These are phyloP conservation scores for Cerrena zonata DNA, from an alignment of 1,284 basidiomycete species.

Conservation along the genomic window DNA sequence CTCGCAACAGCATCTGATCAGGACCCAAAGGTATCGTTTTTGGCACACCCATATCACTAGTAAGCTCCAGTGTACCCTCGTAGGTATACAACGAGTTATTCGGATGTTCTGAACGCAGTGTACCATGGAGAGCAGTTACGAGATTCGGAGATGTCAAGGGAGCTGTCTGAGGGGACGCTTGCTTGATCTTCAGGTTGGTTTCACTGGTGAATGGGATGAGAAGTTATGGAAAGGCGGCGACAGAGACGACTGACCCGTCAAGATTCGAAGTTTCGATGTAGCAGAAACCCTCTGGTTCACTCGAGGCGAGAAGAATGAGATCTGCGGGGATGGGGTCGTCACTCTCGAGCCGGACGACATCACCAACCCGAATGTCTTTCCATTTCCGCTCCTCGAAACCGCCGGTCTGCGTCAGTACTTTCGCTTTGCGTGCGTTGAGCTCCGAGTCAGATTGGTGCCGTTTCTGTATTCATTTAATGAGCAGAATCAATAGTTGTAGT, in stretches of 20 bases:
- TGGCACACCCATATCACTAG: conserved; percentile 50
- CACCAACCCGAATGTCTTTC: conserved; percentile 87
- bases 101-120: conserved; percentile 89
- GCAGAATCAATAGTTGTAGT: background rate
- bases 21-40: conserved; percentile 88
- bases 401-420: conserved; percentile 65
- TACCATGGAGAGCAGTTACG: conserved; percentile 73
- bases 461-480: conserved; percentile 51
- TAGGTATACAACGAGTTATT: conserved; percentile 98
- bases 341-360: conserved; percentile 85
- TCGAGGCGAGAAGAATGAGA: conserved; percentile 80
- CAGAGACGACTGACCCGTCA: conserved; percentile 68
- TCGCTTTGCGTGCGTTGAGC: conserved; percentile 79
- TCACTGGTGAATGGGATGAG: conserved; percentile 50
- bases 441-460: conserved; percentile 92
- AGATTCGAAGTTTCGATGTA: conserved; percentile 98
- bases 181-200: conserved; percentile 98
- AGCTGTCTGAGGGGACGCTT: conserved; percentile 81
- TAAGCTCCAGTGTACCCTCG: conserved; percentile 77
- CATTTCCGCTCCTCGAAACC: conserved; percentile 78
- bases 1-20: conserved; percentile 89
- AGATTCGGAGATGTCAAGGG: conserved; percentile 73
- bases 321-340: conserved; percentile 97
- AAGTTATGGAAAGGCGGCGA: background rate
- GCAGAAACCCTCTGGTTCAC: conserved; percentile 94